These are phyloP conservation scores for Mycosphaerelloides madeirae DNA, from an alignment of 2,329 filamentous ascomycete genomes.

Conservation along the genomic window DNA sequence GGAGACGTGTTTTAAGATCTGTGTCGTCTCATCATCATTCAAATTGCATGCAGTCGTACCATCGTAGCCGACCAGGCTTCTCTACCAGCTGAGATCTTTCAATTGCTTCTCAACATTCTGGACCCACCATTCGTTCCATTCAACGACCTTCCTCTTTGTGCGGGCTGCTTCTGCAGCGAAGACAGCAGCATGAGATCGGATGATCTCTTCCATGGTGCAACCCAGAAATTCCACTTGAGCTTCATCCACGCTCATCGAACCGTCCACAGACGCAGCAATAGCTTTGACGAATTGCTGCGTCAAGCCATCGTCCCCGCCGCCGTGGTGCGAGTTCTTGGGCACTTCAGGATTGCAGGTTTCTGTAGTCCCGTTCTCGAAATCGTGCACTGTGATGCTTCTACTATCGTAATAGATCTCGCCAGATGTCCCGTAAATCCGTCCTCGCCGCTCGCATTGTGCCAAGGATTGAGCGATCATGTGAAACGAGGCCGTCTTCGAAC, in stretches of 20 bases:
- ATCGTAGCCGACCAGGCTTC: neutral
- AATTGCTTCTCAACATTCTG: constrained; percentile 8
- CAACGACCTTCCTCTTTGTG: constrained; percentile 61
- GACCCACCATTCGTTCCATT: constrained; percentile 42
- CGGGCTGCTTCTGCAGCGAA: constrained; percentile 92
- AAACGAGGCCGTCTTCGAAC: constrained; percentile 77
- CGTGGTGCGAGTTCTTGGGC: constrained; percentile 52
- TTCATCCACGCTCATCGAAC: constrained; percentile 58
- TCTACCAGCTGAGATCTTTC: neutral
- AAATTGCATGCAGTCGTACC: neutral
- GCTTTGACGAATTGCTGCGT: constrained; percentile 78
- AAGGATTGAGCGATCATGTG: constrained; percentile 93
- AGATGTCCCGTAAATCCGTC: constrained; percentile 76
- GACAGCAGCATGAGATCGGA: constrained; percentile 87
- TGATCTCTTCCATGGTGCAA: constrained; percentile 77
- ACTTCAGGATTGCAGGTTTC: constrained; percentile 57
- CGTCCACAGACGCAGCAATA: constrained; percentile 71
- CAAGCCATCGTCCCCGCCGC: constrained; percentile 75
- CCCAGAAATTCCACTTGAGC: constrained; percentile 75
- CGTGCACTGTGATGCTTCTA: constrained; percentile 66
- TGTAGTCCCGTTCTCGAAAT: constrained; percentile 59
- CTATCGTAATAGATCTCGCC: constrained; percentile 88
- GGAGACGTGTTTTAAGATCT: too few relatives aligned
- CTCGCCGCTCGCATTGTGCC: constrained; percentile 79
- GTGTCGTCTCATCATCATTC: neutral